A percentile compares a stretch with the other conserved stretches of the same genome.
phyloP scores from a whole-genome alignment of 306 rosid genomes.

The Vigna trinervia region DNA sequence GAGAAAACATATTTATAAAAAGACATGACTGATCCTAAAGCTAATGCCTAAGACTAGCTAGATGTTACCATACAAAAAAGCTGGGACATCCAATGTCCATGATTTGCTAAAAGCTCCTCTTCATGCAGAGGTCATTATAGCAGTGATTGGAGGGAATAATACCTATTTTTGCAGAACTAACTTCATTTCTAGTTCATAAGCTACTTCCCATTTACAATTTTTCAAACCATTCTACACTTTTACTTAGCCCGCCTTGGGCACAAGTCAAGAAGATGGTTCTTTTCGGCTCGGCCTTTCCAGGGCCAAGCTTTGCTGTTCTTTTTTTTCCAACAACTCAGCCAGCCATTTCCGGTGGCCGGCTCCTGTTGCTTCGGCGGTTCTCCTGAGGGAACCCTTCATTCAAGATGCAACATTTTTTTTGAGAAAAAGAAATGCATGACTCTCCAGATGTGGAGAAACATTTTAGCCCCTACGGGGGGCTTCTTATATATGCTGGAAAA shows the following conservation, averaged over 20 bases:
- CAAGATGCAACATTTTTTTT: slow-evolving; percentile 48
- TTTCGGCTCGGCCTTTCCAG: slow-evolving; percentile 52
- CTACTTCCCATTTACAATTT: slow-evolving; percentile 69
- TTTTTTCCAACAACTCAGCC: slow-evolving; percentile 63
- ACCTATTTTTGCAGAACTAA: slow-evolving; percentile 46
- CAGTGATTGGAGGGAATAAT: slow-evolving; percentile 52
- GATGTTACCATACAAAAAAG: slow-evolving; percentile 71
- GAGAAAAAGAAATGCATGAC: slow-evolving; percentile 68
- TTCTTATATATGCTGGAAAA: slow-evolving; percentile 46
- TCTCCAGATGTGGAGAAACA: slow-evolving; percentile 61
- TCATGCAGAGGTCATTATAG: slow-evolving; percentile 49
- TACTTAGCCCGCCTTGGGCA: slow-evolving; percentile 63
- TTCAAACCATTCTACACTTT: slow-evolving; percentile 54
- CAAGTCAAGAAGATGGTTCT: slow-evolving; percentile 46
- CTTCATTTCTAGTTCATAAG: slow-evolving; percentile 49
- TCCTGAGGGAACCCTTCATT: slow-evolving; percentile 57
- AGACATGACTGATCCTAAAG: slow-evolving; percentile 50
- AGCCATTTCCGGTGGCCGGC: slow-evolving; percentile 70
- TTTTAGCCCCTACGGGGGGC: slow-evolving; percentile 73
- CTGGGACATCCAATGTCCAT: slow-evolving; percentile 71
- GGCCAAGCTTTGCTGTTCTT: slow-evolving; percentile 51
- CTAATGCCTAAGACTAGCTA: slow-evolving; percentile 61
- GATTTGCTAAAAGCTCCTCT: slow-evolving; percentile 59
- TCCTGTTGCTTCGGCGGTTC: slow-evolving; percentile 62
- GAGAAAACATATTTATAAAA: slow-evolving; percentile 44